Conservation (phyloP, 2,329 filamentous ascomycete species). For the Aspergillus novoparasiticus region DNA sequence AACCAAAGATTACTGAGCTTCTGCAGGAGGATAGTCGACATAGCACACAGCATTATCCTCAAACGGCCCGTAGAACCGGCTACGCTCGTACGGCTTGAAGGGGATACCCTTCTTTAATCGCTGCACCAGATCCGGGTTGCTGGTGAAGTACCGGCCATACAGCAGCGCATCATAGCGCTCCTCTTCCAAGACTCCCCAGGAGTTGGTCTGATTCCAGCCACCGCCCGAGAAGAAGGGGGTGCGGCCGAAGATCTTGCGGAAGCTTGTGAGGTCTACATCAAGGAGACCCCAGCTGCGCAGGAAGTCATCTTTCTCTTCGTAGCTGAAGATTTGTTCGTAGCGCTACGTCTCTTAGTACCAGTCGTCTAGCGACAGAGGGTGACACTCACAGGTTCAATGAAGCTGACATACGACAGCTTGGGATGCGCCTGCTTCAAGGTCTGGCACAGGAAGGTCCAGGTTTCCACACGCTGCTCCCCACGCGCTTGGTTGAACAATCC, state of each 20-base stretch:
- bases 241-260: conserved; percentile 54
- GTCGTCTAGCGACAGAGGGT: neutral
- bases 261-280: conserved; percentile 49
- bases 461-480: conserved; percentile 55
- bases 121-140: conserved; percentile 53
- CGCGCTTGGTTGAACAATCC: conserved; percentile 57
- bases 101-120: conserved; percentile 45
- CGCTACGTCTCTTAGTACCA: conserved; percentile 27
- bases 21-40: conserved; percentile 31
- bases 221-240: conserved; percentile 61
- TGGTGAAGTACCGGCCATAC: conserved; percentile 53
- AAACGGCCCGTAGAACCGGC: conserved; percentile 48
- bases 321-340: conserved; percentile 56
- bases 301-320: conserved; percentile 53
- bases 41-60: conserved; percentile 36
- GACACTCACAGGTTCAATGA: conserved; percentile 52
- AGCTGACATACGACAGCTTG: conserved; percentile 55
- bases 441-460: conserved; percentile 54
- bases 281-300: conserved; percentile 52
- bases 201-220: conserved; percentile 56
- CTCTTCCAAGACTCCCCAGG: conserved; percentile 52
- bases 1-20: neutral
- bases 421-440: conserved; percentile 51
- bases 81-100: conserved; percentile 47
- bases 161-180: conserved; percentile 52